These are phyloP conservation scores for Pichiaceae sp. DNA, from an alignment of 1,139 yeast species.

Conservation along the genomic window DNA sequence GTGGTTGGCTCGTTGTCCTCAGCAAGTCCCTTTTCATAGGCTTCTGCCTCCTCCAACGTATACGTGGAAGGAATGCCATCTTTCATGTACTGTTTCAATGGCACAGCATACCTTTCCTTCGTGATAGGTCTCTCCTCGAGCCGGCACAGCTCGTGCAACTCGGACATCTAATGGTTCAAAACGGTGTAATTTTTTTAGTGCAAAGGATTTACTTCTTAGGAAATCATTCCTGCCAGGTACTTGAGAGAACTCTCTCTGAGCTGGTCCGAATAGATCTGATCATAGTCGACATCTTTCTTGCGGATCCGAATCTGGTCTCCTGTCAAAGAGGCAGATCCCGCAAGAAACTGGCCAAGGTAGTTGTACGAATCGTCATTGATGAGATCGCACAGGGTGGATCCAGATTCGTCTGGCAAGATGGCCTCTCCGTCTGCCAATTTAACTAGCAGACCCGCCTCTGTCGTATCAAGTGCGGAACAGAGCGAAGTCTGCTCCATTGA, in stretches of 20 bases:
- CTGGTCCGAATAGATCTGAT: constrained; percentile 13
- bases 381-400: constrained; percentile 9
- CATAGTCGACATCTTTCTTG: constrained; percentile 14
- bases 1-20: constrained; percentile 32
- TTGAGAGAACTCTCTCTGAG: constrained; percentile 19
- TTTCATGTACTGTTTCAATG: constrained; percentile 38
- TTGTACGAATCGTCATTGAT: constrained; percentile 21
- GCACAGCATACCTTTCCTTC: constrained; percentile 31
- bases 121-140: constrained; percentile 51
- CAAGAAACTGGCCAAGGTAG: constrained; percentile 19
- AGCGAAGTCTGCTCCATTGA: constrained; percentile 10
- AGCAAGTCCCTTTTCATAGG: constrained; percentile 33
- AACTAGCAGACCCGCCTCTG: constrained; percentile 15
- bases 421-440: constrained; percentile 9
- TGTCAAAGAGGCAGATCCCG: constrained; percentile 9
- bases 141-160: constrained; percentile 59
- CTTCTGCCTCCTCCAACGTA: constrained; percentile 68
- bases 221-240: constrained; percentile 13
- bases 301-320: not conserved
- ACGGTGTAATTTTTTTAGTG: not conserved
- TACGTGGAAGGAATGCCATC: constrained; percentile 77
- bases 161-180: constrained; percentile 40
- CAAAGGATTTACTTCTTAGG: not conserved
- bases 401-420: constrained; percentile 9
- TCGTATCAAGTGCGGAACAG: constrained; percentile 17